Conservation (phyloP, 805 yeast species). For the Kuraishia floccosa region DNA sequence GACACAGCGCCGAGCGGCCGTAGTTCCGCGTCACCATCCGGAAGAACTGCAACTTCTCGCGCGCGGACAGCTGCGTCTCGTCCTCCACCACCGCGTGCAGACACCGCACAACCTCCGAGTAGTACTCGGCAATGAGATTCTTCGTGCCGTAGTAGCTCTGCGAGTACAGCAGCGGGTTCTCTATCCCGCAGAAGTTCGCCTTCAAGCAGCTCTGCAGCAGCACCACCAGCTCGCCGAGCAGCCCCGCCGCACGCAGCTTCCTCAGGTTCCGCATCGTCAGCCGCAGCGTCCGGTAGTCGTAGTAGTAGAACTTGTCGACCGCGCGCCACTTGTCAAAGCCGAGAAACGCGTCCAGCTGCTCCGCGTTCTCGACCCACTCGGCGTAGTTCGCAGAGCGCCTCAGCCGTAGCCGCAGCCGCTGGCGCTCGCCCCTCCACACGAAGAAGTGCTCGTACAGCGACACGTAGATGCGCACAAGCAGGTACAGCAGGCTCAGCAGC, state of each 20-base stretch:
- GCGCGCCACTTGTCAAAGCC: constrained; percentile 55
- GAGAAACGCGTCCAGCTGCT: constrained; percentile 41
- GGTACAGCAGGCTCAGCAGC: constrained; percentile 36
- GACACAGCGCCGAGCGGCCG: constrained; percentile 62
- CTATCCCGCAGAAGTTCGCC: constrained; percentile 70
- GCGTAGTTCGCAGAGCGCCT: constrained; percentile 36
- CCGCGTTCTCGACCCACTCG: constrained; percentile 56
- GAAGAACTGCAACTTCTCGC: constrained; percentile 43
- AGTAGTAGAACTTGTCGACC: constrained; percentile 51
- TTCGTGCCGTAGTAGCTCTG: constrained; percentile 74
- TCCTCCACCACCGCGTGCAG: constrained; percentile 31
- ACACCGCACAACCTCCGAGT: constrained; percentile 36
- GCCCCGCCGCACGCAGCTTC: constrained; percentile 18
- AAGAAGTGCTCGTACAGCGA: constrained; percentile 48
- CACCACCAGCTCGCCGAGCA: constrained; percentile 36
- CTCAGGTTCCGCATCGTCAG: constrained; percentile 32
- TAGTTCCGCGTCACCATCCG: constrained; percentile 47
- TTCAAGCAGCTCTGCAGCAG: constrained; percentile 58
- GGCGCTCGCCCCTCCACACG: constrained; percentile 52
- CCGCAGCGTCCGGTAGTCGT: constrained; percentile 52
- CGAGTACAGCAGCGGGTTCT: constrained; percentile 58
- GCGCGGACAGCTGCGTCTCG: constrained; percentile 19
- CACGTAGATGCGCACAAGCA: constrained; percentile 45
- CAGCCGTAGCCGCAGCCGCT: constrained; percentile 34
- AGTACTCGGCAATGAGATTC: constrained; percentile 40